Evolutionary conservation across 257 asterid species (phyloP), one percentile per base, ranked within the genome.

Genomic region (Solanum chiquidenum): DNA sequence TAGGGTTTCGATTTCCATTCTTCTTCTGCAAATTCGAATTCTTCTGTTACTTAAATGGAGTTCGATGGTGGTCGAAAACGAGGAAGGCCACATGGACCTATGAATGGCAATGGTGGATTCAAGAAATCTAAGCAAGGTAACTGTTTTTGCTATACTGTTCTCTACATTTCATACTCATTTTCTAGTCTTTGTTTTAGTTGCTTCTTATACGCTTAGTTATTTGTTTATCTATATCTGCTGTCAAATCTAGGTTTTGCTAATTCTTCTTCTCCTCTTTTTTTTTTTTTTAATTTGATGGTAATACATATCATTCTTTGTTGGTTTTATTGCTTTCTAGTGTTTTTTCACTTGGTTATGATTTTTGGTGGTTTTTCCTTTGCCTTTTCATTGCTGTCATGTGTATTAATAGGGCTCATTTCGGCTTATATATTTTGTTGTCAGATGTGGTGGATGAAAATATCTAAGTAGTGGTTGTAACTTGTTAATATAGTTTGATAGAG

Each of bases 111-210:
- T 90, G 96, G 95, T 52, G 88, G 90, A n/a, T 85, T 89, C 79
- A 95, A 95, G 95, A 94, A 91, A 89, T 89, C 92, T 33, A 93
- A 91, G 88, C 92, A 85, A 95, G 98, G 98, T 79, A 25, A 18
- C 27, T 37, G 34, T 55, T 42, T 85, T 52, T 21, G 33, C 87
- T 42, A 58, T 5, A 25, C 73, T 75, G 55, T 35, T 71, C n/a
- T 34, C 10, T 83, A 33, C 55, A 83, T 35, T 87, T 37, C 34
- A 31, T 86, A 38, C 73, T 44, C 13, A 3, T 13, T 16, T 75
- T 20, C 12, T 74, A 18, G 13, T 60, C 31, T 83, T 85, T 62
- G 2, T 66, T n/a, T 9, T 79, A 10, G 21, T 34, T 29, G 20
- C 9, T 40, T 77, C 21, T 38, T 14, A n/a, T n/a, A 42, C 5